Percentiles rank a stretch among this genome's conserved stretches.
These are phyloP conservation scores for Podaxis carcinomalis DNA, from an alignment of 768 basidiomycete species.

Conservation along the genomic window DNA sequence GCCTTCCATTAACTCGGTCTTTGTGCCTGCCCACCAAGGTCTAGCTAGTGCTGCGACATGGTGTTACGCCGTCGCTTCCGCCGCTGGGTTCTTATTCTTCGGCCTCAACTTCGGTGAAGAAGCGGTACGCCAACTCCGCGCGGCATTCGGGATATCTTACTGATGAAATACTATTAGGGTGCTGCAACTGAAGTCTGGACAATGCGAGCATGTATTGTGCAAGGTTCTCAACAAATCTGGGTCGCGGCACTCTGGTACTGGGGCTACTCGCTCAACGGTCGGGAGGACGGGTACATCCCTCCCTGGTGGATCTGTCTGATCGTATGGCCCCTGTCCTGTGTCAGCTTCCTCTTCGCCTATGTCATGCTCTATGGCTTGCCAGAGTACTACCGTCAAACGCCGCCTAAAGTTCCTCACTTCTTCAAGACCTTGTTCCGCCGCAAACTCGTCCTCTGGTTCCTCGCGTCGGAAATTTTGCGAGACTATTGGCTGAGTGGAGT, in stretches of 20 bases:
- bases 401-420: constrained; percentile 94
- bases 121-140: constrained; percentile 50
- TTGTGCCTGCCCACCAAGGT: constrained; percentile 58
- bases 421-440: constrained; percentile 83
- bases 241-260: constrained; percentile 95
- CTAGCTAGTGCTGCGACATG: constrained; percentile 81
- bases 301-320: constrained; percentile 86
- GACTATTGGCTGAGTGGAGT: constrained; percentile 90
- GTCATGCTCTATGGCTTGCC: constrained; percentile 85
- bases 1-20: constrained; percentile 63
- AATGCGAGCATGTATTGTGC: constrained; percentile 85
- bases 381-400: constrained; percentile 91
- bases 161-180: constrained; percentile 43
- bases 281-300: constrained; percentile 44
- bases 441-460: constrained; percentile 93
- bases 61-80: constrained; percentile 90
- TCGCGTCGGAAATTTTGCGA: constrained; percentile 87
- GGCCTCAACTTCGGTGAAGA: constrained; percentile 97
- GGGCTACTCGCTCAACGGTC: constrained; percentile 75
- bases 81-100: constrained; percentile 90
- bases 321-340: constrained; percentile 75
- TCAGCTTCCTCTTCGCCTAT: constrained; percentile 76
- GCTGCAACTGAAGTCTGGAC: constrained; percentile 96
- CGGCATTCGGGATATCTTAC: not conserved
- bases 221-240: constrained; percentile 96